phyloP scores from a whole-genome alignment of 768 basidiomycete genomes.

The Leccinum boreale region DNA sequence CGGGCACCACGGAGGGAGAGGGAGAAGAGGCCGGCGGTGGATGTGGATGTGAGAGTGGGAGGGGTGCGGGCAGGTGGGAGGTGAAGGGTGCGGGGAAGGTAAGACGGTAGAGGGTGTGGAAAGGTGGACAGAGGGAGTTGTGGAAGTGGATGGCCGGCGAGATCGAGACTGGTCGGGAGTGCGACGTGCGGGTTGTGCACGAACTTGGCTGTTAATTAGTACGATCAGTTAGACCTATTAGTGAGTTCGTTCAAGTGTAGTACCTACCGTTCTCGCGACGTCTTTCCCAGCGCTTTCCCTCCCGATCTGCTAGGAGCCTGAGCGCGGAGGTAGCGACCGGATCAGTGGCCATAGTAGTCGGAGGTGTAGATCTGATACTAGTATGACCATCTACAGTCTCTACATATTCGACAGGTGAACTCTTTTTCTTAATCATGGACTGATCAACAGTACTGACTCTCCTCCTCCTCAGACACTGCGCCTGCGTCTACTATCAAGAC shows the following conservation, averaged over 20 bases:
- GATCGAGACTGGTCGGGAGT: slow-evolving; percentile 57
- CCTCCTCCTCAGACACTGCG: slow-evolving; percentile 65
- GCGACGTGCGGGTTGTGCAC: slow-evolving; percentile 70
- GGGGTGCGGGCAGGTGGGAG: slow-evolving; percentile 46
- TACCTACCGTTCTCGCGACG: slow-evolving; percentile 70
- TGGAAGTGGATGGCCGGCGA: slow-evolving; percentile 33
- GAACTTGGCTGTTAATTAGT: slow-evolving; percentile 52
- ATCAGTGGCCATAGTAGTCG: too few relatives aligned
- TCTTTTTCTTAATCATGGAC: too few relatives aligned
- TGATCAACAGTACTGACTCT: neutral
- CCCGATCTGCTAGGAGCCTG: slow-evolving; percentile 44
- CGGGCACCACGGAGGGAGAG: slow-evolving; percentile 75
- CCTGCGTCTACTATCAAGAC: slow-evolving; percentile 92
- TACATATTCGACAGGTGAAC: slow-evolving; percentile 87
- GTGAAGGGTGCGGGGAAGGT: slow-evolving; percentile 58
- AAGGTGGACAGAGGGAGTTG: slow-evolving; percentile 57
- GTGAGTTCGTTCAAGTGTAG: too few relatives aligned
- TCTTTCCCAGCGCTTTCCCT: slow-evolving; percentile 75
- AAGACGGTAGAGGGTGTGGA: slow-evolving; percentile 70
- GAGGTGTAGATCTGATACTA: too few relatives aligned
- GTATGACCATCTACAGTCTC: slow-evolving; percentile 86
- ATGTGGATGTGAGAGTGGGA: slow-evolving; percentile 45
- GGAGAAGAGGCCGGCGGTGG: slow-evolving; percentile 74
- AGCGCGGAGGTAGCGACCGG: neutral
- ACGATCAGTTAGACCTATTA: too few relatives aligned